Evolutionary conservation across 441 rosid species (phyloP), one percentile per base, ranked within the genome.

Genomic region (Aquilaria agallochum): DNA sequence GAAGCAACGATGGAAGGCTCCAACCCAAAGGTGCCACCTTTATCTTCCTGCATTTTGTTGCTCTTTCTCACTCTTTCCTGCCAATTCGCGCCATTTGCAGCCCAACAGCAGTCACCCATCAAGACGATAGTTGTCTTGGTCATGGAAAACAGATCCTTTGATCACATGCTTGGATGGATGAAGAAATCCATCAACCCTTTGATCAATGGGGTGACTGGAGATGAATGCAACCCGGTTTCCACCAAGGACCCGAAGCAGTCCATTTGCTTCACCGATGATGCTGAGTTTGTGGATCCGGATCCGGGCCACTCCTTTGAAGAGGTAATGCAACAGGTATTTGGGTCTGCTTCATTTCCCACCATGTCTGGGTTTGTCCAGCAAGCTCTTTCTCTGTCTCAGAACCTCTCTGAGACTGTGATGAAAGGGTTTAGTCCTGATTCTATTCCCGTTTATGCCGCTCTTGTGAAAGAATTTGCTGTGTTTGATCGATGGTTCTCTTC

Each of bases 101-200:
- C 88, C 36, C 79, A 77, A 31, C 83, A 78, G 31, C 81, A 76
- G 57, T 78, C 86, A 50, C 97, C 92, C 64, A 90, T 94, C 74
- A 89, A 88, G 68, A 88, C 92, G 40, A 72, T 90, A 30, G 96
- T 94, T 56, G 93, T 94, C 50, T 62, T 94, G 70, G 96, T 94
- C 8, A 70, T 94, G 90, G 98, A 90, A 71, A 94, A 94, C 68
- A 83, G 98, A 67, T 94, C 98, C 55, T 94, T 94, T 74, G 98
- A 94, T 53, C 98, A 90, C 62, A 87, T 94, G 87, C 69, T 94
- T 33, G 98, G 96, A 2, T 94, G 98, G 98, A 89, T 94, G 95
- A 94, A 87, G 83, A 84, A 90, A 64, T 62, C 77, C 13, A 68
- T 87, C 5, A 79, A 86, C 67, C 96, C 95, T 7, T 34, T 60